Conservation (phyloP, 129 eudicot species). For the Flaveria sonorensis region DNA sequence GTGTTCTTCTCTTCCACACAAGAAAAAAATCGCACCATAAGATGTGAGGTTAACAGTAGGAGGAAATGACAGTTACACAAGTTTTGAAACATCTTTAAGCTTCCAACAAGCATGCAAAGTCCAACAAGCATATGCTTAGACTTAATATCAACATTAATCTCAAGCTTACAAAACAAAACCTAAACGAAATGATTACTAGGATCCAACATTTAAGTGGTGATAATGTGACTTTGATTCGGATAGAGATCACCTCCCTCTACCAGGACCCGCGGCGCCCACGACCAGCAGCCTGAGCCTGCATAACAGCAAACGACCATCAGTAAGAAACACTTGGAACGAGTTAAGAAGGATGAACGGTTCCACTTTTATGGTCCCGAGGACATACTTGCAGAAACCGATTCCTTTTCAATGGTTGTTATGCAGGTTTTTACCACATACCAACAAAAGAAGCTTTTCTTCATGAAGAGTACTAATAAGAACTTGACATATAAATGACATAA, state of each 20-base stretch:
- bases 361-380: not conserved
- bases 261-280: constrained; percentile 77
- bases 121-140: constrained; percentile 18
- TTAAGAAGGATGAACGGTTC: not conserved
- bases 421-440: not conserved
- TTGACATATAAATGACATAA: not conserved
- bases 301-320: constrained; percentile 22
- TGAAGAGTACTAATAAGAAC: not conserved
- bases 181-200: constrained; percentile 9
- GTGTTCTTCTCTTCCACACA: no score
- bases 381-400: not conserved
- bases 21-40: no score
- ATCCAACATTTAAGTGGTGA: constrained; percentile 12
- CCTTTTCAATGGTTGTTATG: not conserved
- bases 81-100: no score
- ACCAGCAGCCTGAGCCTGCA: constrained; percentile 91
- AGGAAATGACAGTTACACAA: no score
- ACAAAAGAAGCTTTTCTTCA: not conserved
- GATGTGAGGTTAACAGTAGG: no score
- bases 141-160: constrained; percentile 6
- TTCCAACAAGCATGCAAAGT: not conserved
- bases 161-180: constrained; percentile 28
- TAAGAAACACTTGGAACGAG: not conserved
- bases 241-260: constrained; percentile 68
- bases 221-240: constrained; percentile 1